phyloP scores from a whole-genome alignment of 495 filamentous ascomycete genomes.

The Hypoxylon fuscum region DNA sequence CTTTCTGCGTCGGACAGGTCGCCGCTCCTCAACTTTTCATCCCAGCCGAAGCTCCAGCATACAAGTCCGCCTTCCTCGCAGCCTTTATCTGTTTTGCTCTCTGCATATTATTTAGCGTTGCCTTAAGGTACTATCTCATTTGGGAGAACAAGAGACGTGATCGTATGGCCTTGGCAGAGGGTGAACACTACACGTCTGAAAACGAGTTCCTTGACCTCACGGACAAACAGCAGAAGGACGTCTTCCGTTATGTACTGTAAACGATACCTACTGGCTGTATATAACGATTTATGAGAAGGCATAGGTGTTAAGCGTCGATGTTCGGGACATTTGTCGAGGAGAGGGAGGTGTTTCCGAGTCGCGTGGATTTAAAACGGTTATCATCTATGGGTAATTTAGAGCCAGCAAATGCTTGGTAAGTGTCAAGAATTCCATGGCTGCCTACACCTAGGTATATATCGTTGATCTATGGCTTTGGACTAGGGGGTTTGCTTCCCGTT shows the following conservation, averaged over 20 bases:
- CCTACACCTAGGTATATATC: too few species aligned
- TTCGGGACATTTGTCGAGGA: too few species aligned
- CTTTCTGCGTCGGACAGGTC: conserved; percentile 67
- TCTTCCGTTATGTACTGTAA: conserved; percentile 53
- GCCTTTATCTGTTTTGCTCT: conserved; percentile 36
- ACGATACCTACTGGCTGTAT: neutral
- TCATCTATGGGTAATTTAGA: too few species aligned
- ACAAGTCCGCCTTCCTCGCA: conserved; percentile 44
- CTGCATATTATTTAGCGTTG: conserved; percentile 27
- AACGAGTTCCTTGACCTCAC: conserved; percentile 54
- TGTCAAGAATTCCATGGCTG: too few species aligned
- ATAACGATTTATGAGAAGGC: too few species aligned
- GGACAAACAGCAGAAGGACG: conserved; percentile 56
- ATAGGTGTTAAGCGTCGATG: too few species aligned
- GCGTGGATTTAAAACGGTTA: too few species aligned
- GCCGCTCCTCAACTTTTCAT: conserved; percentile 51
- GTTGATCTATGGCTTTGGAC: too few species aligned
- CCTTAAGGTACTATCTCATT: conserved; percentile 28
- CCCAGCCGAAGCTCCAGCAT: conserved; percentile 30
- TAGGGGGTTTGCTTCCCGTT: too few species aligned
- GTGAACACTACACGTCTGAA: conserved; percentile 8
- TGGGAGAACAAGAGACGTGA: conserved; percentile 35
- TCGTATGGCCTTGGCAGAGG: neutral
- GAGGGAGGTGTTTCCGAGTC: too few species aligned
- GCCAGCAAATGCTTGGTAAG: too few species aligned